phyloP scores from a whole-genome alignment of 805 yeast species.

The Candida maltosa region DNA sequence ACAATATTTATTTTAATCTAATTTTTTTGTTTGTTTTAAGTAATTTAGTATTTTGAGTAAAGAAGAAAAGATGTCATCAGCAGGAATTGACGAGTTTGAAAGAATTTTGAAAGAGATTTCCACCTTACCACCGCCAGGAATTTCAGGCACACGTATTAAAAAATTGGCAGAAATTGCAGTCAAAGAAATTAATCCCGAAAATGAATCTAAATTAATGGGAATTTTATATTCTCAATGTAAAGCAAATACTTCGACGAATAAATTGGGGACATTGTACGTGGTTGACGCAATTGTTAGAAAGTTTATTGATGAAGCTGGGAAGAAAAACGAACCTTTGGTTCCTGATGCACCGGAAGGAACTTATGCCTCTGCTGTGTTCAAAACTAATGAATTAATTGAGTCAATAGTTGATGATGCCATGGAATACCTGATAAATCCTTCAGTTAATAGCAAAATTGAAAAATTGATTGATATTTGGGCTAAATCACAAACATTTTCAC shows the following conservation, averaged over 20 bases:
- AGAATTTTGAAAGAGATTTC: conserved; percentile 47
- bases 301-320: conserved; percentile 70
- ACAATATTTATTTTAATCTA: too few species aligned
- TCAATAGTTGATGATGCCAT: conserved; percentile 62
- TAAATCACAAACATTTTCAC: conserved; percentile 72
- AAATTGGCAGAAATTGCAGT: conserved; percentile 76
- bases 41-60: background rate
- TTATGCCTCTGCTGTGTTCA: conserved; percentile 67
- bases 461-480: conserved; percentile 93
- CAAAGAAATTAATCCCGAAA: conserved; percentile 47
- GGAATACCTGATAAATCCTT: conserved; percentile 47
- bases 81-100: conserved; percentile 39
- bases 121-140: conserved; percentile 79
- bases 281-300: conserved; percentile 91
- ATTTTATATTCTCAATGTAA: conserved; percentile 65
- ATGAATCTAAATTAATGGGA: conserved; percentile 55
- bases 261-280: conserved; percentile 86
- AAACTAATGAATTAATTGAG: conserved; percentile 62
- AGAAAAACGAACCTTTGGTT: conserved; percentile 46
- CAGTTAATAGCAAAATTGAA: conserved; percentile 66
- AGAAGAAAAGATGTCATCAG: background rate
- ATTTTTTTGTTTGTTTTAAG: background rate
- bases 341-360: conserved; percentile 63
- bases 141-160: conserved; percentile 92
- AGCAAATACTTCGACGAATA: conserved; percentile 73